Evolutionary conservation across 2,329 filamentous ascomycete species (phyloP), one percentile per base, ranked within the genome.

Genomic region (Penicillium sp.): DNA sequence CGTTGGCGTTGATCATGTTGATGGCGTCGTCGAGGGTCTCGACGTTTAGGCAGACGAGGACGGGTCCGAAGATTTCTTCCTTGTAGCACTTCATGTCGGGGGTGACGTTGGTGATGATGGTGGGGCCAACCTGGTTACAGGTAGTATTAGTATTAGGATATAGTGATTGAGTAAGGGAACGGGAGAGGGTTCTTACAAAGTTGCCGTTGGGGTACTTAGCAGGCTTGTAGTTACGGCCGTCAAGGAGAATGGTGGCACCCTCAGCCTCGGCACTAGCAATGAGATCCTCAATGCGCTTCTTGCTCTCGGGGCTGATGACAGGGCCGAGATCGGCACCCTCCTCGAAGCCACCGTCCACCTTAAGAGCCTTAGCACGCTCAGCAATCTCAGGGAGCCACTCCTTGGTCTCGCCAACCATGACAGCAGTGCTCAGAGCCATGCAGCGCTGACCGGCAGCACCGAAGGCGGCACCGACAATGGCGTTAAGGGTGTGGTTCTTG

Each of bases 381-480:
- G 85, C 87, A 57, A 89, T 82, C 68, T 89, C 87, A 9, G 83
- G 79, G 19, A 89, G 78, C 87, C 88, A 90, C 37, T 88, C 83
- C 74, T 87, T 85, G 33, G 86, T 88, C 75, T 88, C 86, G 42
- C 87, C 88, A 47, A 89, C 83, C 75, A 87, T 84, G 56, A 90
- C 87, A 9, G 88, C 77, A 0, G 87, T 88, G 75, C 85, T 88
- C 53, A 90, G 77, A 38, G 88, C 88, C 88, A 90, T 90, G 73
- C 88, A 90, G 61, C 88, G 81, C 78, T 90, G 88, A 9, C 88
- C 88, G 44, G 88, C 88, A 63, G 88, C 88, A 69, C 88, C 88
- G 63, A 90, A 90, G 1, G 88, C 88, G 50, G 88, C 88, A 63
- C 88, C 88, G 8, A 85, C 82, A 73, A 90, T 88, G 35, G 87